Evolutionary conservation across 2,329 filamentous ascomycete species (phyloP).

Genomic region (Fusarium torreyae): DNA sequence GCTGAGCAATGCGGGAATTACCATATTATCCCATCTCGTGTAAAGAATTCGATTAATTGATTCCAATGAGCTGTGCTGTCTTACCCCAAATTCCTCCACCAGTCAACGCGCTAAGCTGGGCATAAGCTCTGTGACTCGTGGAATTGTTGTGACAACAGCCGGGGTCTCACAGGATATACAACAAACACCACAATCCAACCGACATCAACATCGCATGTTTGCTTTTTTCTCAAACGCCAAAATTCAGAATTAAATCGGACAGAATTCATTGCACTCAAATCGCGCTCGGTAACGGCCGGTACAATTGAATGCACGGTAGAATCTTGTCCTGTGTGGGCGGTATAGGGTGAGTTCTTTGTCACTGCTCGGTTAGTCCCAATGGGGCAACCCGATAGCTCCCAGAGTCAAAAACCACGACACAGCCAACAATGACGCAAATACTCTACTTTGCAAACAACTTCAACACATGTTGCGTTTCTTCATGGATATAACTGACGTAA

Average conservation of each 20-base stretch:
- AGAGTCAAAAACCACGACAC: too few relatives aligned
- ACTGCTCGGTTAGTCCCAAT: background rate
- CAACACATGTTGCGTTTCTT: too few relatives aligned
- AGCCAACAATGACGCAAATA: too few relatives aligned
- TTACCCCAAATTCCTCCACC: slow-evolving; percentile 23
- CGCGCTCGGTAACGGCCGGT: too few relatives aligned
- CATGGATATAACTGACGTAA: too few relatives aligned
- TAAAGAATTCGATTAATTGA: slow-evolving; percentile 13
- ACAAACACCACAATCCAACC: background rate
- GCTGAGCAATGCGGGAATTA: slow-evolving; percentile 20
- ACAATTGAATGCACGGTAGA: background rate
- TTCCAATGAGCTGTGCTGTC: background rate
- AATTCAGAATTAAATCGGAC: background rate
- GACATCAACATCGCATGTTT: background rate
- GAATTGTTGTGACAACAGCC: background rate
- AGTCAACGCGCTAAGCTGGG: background rate
- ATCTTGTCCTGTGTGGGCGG: background rate
- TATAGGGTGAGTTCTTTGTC: slow-evolving; percentile 16
- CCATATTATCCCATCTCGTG: slow-evolving; percentile 3
- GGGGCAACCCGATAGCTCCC: background rate
- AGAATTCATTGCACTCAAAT: background rate
- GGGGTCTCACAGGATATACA: background rate
- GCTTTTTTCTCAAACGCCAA: background rate
- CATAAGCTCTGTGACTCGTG: slow-evolving; percentile 2
- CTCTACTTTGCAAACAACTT: too few relatives aligned